Base-by-base conservation (phyloP, 176 grass and related monocot species). In the Aegilops speltoides region DNA sequence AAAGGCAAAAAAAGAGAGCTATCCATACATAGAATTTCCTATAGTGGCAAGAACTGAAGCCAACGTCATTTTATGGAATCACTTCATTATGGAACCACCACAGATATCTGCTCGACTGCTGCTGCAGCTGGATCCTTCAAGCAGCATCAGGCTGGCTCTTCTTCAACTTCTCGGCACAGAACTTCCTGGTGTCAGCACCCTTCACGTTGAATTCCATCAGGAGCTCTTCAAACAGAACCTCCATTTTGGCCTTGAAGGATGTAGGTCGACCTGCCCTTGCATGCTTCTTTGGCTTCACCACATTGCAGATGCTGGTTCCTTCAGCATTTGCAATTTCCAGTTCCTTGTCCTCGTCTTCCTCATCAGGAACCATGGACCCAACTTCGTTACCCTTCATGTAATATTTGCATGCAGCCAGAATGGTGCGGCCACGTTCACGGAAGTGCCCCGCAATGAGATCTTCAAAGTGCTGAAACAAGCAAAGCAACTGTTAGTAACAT, bases 161-260 rank as follows among this genome's bases (percentile, higher is more conserved):
- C 85, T 89, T 91, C 50, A 88, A 10, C 40, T 95, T 92, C 78
- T 89, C 81, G 4, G 66, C 86, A 67, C 91, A 81, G 82, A 95
- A 95, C 66, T 78, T 91, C 29, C 85, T 85, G 20, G 92, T 95
- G 81, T 98, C 82, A 25, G 93, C 96, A 48, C 93, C 96, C 89
- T 95, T 95, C 9, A 95, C 93, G 31, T 91, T 94, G 75, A 98
- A 95, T 78, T 98, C 93, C 93, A 92, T 98, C 75, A 98, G 45
- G 78, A 98, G 93, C 79, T 95, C 90, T 32, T 98, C 91, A 79
- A 92, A 94, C 13, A 98, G 77, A 64, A 85, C 68, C 28, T 81
- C 62, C 52, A 98, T 76, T 45, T 66, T 65, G 7, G 37, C 1
- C 62, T 86, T 95, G 74, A 95, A 98, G 54, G 81, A 29, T 70